Conservation (phyloP, 306 rosid genomes). For the Oemleria cerasiformis region DNA sequence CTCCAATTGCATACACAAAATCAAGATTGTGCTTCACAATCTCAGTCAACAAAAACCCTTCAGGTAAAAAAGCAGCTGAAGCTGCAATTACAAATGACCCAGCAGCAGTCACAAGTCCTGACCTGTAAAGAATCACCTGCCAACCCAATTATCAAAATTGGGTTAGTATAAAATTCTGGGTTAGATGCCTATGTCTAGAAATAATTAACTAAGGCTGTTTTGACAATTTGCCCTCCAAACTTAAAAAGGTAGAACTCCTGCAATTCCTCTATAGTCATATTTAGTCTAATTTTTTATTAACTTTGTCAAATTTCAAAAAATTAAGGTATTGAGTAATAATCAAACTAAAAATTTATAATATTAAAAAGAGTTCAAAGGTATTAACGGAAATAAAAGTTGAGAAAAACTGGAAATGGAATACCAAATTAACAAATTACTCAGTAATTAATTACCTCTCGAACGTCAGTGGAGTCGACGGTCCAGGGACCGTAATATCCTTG, state of each 20-base stretch:
- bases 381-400: no score
- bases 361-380: no score
- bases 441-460: conserved; percentile 50
- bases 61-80: conserved; percentile 61
- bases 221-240: no score
- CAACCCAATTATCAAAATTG: neutral
- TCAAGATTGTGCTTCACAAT: conserved; percentile 52
- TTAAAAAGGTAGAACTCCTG: no score
- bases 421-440: neutral
- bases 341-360: no score
- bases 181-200: neutral
- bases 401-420: no score
- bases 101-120: conserved; percentile 79
- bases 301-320: no score
- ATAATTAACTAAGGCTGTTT: no score
- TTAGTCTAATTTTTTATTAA: no score
- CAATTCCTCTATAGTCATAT: no score
- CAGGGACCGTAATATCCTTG: conserved; percentile 88
- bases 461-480: conserved; percentile 68
- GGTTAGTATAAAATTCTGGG: neutral
- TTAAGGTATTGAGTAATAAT: no score
- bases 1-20: conserved; percentile 51
- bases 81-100: conserved; percentile 68
- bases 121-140: conserved; percentile 78
- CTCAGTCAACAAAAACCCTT: conserved; percentile 26